These are phyloP conservation scores for Pseudohalonectria lignicola DNA, from an alignment of 2,329 filamentous ascomycete species.

Conservation along the genomic window DNA sequence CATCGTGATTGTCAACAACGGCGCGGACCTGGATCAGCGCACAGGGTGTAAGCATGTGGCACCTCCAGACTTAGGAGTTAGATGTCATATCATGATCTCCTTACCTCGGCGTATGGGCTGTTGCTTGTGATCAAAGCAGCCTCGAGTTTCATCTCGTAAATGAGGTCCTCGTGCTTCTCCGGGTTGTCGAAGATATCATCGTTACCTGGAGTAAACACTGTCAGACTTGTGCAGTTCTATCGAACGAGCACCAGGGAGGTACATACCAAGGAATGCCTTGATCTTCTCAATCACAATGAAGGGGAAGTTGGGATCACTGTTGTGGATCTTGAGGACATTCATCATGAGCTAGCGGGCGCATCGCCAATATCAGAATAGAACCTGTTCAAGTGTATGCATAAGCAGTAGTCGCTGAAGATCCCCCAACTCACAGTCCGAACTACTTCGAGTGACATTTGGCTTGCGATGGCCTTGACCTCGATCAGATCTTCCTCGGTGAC, in stretches of 20 bases:
- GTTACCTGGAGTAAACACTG: constrained; percentile 28
- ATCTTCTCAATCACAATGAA: constrained; percentile 26
- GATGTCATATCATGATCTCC: neutral
- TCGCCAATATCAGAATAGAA: neutral
- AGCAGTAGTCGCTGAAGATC: no score
- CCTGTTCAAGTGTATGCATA: neutral
- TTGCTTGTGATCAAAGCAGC: constrained; percentile 42
- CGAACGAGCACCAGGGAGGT: no score
- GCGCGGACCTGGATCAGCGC: constrained; percentile 28
- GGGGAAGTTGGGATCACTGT: constrained; percentile 36
- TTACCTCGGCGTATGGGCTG: constrained; percentile 40
- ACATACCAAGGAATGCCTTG: constrained; percentile 24
- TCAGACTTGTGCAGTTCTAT: no score
- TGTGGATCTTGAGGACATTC: constrained; percentile 28
- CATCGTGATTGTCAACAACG: constrained; percentile 45
- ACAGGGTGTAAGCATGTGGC: neutral
- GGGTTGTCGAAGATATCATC: constrained; percentile 30
- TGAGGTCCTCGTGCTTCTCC: constrained; percentile 33
- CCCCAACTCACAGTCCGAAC: constrained; percentile 6
- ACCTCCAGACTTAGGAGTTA: no score
- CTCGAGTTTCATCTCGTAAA: constrained; percentile 57
- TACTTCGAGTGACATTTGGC: constrained; percentile 7
- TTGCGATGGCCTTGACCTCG: constrained; percentile 8
- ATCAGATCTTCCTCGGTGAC: constrained; percentile 7
- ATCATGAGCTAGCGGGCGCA: constrained; percentile 14